phyloP scores from a whole-genome alignment of 2,329 filamentous ascomycete species.

The Pyrenochaeta sp. region DNA sequence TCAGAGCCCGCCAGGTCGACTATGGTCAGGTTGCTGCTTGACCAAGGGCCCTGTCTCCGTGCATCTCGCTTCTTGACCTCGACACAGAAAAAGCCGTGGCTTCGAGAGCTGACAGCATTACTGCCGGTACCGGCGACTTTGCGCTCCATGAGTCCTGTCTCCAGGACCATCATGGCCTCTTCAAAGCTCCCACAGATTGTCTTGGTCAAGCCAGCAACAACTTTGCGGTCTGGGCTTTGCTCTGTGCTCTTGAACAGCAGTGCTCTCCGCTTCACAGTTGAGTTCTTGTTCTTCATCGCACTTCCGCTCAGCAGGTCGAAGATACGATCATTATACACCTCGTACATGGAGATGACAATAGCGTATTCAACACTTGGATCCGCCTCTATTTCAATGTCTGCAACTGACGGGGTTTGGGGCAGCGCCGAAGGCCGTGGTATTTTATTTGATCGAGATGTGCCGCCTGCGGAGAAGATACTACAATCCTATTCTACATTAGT shows the following conservation, averaged over 20 bases:
- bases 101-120: constrained; percentile 90
- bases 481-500: constrained; percentile 58
- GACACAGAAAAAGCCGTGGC: constrained; percentile 94
- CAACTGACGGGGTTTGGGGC: constrained; percentile 77
- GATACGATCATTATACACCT: constrained; percentile 98
- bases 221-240: constrained; percentile 85
- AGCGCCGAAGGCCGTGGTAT: constrained; percentile 74
- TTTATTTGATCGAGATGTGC: constrained; percentile 62
- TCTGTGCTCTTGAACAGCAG: constrained; percentile 94
- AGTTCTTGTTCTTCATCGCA: constrained; percentile 61
- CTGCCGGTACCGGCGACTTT: constrained; percentile 89
- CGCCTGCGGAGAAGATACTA: constrained; percentile 62
- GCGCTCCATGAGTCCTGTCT: constrained; percentile 86
- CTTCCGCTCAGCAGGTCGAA: constrained; percentile 83
- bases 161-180: constrained; percentile 88
- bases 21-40: constrained; percentile 80
- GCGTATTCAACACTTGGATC: constrained; percentile 80
- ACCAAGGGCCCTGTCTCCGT: constrained; percentile 69
- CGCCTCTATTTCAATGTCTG: constrained; percentile 70
- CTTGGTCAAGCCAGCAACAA: constrained; percentile 91
- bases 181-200: constrained; percentile 82
- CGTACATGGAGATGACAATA: constrained; percentile 95
- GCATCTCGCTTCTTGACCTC: constrained; percentile 85
- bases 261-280: constrained; percentile 70
- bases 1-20: constrained; percentile 96